These are phyloP conservation scores for Ampelomyces quisqualis DNA, from an alignment of 2,329 filamentous ascomycete species.

Conservation along the genomic window DNA sequence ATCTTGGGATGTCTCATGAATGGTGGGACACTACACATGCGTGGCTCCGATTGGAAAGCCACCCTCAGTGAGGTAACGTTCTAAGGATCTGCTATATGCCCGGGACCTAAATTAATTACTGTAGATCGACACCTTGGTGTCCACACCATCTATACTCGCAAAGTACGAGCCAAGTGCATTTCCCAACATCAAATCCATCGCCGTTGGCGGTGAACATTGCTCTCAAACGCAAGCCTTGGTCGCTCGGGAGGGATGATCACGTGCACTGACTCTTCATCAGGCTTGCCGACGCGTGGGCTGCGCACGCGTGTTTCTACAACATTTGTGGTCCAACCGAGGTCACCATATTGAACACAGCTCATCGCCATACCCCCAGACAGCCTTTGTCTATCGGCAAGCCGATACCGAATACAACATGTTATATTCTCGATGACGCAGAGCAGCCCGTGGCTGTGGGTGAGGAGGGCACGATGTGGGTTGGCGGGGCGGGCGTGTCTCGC, in stretches of 20 bases:
- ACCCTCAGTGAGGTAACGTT: constrained; percentile 52
- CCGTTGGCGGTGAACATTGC: constrained; percentile 59
- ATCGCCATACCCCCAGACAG: constrained; percentile 51
- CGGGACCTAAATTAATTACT: not conserved
- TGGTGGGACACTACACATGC: constrained; percentile 57
- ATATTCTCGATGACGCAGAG: constrained; percentile 54
- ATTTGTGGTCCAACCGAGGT: constrained; percentile 63
- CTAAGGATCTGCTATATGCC: too few species aligned
- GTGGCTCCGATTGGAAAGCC: constrained; percentile 53
- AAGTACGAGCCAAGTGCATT: constrained; percentile 52
- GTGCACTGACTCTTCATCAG: constrained; percentile 18
- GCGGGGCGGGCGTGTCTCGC: constrained; percentile 56
- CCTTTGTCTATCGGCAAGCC: constrained; percentile 57
- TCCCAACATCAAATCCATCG: constrained; percentile 55
- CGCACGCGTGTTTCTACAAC: constrained; percentile 48
- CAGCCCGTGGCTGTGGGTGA: constrained; percentile 51
- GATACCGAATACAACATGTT: constrained; percentile 59
- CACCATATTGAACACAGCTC: constrained; percentile 61
- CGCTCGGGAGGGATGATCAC: not conserved
- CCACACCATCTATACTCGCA: constrained; percentile 57
- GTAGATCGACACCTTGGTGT: constrained; percentile 56
- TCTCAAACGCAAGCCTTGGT: constrained; percentile 48
- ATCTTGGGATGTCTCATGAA: constrained; percentile 60
- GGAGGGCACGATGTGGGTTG: constrained; percentile 59
- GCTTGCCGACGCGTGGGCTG: constrained; percentile 60